A percentile compares a stretch with the other conserved stretches of the same genome.
Conservation (phyloP, 495 filamentous ascomycete genomes). For the Xylaria curta region DNA sequence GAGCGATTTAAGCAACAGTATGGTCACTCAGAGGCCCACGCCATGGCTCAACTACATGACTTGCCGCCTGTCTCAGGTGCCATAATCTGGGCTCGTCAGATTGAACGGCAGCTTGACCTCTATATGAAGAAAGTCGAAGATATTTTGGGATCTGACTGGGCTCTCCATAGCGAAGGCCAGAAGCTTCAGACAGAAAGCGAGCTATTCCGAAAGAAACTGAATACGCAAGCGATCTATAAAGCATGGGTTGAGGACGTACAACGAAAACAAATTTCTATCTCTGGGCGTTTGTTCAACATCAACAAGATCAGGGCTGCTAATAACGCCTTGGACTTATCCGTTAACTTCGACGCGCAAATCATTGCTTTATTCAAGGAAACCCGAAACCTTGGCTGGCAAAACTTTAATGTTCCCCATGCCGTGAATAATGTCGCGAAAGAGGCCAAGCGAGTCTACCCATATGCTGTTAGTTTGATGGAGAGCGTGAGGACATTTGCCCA, state of each 20-base stretch:
- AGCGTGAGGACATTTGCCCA: conserved; percentile 89
- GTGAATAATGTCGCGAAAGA: conserved; percentile 97
- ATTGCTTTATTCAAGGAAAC: conserved; percentile 99
- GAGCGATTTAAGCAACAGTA: conserved; percentile 99
- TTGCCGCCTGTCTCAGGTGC: conserved; percentile 93
- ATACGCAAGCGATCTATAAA: conserved; percentile 90
- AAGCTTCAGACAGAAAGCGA: conserved; percentile 88
- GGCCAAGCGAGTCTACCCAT: conserved; percentile 95
- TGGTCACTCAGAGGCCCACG: conserved; percentile 94
- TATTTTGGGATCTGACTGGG: conserved; percentile 92
- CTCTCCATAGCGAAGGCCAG: conserved; percentile 90
- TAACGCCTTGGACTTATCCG: conserved; percentile 81
- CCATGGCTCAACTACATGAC: conserved; percentile 95
- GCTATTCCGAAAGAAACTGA: conserved; percentile 93
- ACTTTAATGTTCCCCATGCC: conserved; percentile 87
- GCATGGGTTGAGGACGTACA: conserved; percentile 93
- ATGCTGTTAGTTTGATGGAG: conserved; percentile 97
- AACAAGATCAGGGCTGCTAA: conserved; percentile 83
- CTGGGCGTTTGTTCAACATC: conserved; percentile 90
- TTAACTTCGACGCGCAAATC: conserved; percentile 97
- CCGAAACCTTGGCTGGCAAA: conserved; percentile 92
- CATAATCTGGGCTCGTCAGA: conserved; percentile 96
- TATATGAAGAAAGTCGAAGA: conserved; percentile 99
- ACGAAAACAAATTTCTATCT: conserved; percentile 84
- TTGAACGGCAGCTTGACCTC: conserved; percentile 88